Percentiles rank a stretch among this genome's conserved stretches.
Conservation (phyloP, 192 early-diverging fungal genomes). For the Backusella westeae region DNA sequence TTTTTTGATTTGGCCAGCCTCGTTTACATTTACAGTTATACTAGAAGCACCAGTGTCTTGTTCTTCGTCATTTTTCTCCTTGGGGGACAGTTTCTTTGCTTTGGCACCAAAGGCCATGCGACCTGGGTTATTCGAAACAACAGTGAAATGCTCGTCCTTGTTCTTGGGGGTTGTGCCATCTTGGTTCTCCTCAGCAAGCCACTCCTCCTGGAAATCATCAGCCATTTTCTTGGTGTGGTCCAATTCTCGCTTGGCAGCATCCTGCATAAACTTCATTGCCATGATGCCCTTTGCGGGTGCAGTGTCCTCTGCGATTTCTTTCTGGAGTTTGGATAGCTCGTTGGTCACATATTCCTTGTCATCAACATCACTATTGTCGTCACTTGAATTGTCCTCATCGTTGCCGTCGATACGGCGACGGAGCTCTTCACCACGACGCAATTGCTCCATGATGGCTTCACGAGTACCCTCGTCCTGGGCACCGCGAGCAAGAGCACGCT, state of each 20-base stretch:
- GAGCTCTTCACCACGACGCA: constrained; percentile 74
- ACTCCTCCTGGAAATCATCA: constrained; percentile 49
- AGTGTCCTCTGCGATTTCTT: constrained; percentile 41
- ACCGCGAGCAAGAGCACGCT: constrained; percentile 68
- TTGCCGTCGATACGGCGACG: constrained; percentile 80
- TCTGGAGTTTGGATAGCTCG: constrained; percentile 51
- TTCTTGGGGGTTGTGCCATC: constrained; percentile 26
- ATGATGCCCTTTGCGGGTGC: constrained; percentile 77
- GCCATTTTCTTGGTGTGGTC: constrained; percentile 41
- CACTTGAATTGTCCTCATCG: constrained; percentile 39
- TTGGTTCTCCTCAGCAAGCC: constrained; percentile 36
- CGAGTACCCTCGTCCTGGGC: constrained; percentile 61
- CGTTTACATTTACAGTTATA: constrained; percentile 46
- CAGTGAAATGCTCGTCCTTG: constrained; percentile 29
- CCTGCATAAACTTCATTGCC: constrained; percentile 99
- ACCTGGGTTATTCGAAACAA: constrained; percentile 52
- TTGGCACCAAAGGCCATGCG: constrained; percentile 60
- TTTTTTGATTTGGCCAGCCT: constrained; percentile 45
- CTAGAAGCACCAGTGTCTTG: neutral
- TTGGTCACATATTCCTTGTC: constrained; percentile 23
- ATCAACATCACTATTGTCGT: constrained; percentile 48
- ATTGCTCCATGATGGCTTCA: constrained; percentile 82
- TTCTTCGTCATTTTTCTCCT: neutral
- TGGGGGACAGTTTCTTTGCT: neutral
- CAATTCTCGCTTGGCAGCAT: constrained; percentile 58